phyloP scores from a whole-genome alignment of 768 basidiomycete species.

The Leccinum truebloodii region DNA sequence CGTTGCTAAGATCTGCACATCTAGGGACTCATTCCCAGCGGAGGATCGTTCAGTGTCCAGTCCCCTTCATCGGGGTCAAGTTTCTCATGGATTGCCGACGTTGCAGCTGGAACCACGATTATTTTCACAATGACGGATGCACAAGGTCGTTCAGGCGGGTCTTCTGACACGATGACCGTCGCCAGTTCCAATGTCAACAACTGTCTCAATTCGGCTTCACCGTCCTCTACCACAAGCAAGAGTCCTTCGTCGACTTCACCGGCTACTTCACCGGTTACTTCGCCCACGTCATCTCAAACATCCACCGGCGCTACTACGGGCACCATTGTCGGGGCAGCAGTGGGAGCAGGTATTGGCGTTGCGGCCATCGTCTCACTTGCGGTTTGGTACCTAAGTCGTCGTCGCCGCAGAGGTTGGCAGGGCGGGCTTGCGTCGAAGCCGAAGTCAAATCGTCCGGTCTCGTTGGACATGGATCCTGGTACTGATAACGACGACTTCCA shows the following conservation, averaged over 20 bases:
- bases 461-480: slow-evolving; percentile 38
- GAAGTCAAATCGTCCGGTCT: slow-evolving; percentile 36
- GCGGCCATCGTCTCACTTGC: slow-evolving; percentile 52
- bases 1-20: neutral
- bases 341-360: slow-evolving; percentile 54
- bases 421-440: slow-evolving; percentile 32
- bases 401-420: slow-evolving; percentile 23
- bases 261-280: slow-evolving; percentile 10
- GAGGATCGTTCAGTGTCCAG: slow-evolving; percentile 47
- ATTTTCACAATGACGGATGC: slow-evolving; percentile 59
- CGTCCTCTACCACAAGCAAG: slow-evolving; percentile 47
- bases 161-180: slow-evolving; percentile 53
- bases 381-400: slow-evolving; percentile 47
- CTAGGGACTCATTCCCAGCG: slow-evolving; percentile 66
- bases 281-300: slow-evolving; percentile 23
- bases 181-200: slow-evolving; percentile 45
- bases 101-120: slow-evolving; percentile 57
- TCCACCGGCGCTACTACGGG: slow-evolving; percentile 39
- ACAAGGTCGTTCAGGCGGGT: slow-evolving; percentile 54
- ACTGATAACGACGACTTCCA: slow-evolving; percentile 21
- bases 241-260: slow-evolving; percentile 25
- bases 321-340: slow-evolving; percentile 48
- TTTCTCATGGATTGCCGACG: slow-evolving; percentile 58
- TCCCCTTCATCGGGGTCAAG: slow-evolving; percentile 38
- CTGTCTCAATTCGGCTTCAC: slow-evolving; percentile 55